Percentiles rank a stretch among this genome's conserved stretches.
These are phyloP conservation scores for Rhododendron mucronatum DNA, from an alignment of 148 eudicot species.

Conservation along the genomic window DNA sequence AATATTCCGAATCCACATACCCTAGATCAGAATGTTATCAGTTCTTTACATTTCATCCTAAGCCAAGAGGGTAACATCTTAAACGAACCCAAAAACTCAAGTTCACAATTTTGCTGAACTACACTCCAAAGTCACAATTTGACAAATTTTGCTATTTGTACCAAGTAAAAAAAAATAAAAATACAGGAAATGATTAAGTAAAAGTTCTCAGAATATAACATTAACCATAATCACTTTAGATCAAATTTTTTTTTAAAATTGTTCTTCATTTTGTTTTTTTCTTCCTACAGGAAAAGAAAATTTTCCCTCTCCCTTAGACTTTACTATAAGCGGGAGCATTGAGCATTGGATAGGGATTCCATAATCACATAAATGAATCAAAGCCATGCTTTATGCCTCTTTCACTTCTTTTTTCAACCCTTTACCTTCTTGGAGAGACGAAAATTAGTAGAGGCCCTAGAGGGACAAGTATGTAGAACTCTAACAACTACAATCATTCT, in stretches of 20 bases:
- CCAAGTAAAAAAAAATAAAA: neutral
- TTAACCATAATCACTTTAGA: neutral
- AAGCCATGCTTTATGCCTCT: no score
- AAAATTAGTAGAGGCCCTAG: neutral
- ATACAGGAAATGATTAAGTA: neutral
- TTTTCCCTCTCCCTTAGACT: neutral
- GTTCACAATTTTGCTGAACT: neutral
- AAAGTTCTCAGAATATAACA: neutral
- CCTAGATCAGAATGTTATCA: neutral
- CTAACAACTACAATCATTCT: neutral
- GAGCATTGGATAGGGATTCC: neutral
- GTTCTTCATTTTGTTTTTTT: neutral
- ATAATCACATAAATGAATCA: no score
- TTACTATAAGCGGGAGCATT: neutral
- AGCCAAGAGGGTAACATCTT: neutral
- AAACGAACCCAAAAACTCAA: neutral
- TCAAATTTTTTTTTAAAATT: no score
- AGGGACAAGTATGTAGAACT: neutral
- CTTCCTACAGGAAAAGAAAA: no score
- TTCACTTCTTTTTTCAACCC: neutral
- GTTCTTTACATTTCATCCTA: neutral
- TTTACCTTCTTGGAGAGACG: neutral
- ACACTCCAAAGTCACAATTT: neutral
- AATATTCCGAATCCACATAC: slow-evolving; percentile 19
- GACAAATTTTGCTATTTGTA: neutral